Evolutionary conservation across 805 yeast genomes (phyloP).

Genomic region (Millerozyma miso): DNA sequence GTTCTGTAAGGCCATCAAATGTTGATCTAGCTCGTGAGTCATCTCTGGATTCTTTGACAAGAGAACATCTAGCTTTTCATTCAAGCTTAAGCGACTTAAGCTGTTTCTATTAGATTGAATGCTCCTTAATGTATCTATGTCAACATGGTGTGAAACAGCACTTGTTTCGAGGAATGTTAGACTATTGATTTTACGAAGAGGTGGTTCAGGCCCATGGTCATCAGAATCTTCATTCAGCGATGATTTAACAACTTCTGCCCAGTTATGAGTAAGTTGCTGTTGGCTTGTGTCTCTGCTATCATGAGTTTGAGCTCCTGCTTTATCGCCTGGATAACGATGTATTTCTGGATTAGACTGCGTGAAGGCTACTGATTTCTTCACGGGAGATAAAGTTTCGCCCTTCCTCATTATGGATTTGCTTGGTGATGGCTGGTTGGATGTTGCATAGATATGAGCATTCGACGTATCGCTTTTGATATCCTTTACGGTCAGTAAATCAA

Average conservation of each 20-base stretch:
- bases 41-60: slow-evolving; percentile 18
- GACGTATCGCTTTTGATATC: slow-evolving; percentile 6
- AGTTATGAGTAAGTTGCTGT: slow-evolving; percentile 12
- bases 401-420: slow-evolving; percentile 37
- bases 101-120: slow-evolving; percentile 20
- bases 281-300: not conserved
- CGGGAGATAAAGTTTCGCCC: slow-evolving; percentile 21
- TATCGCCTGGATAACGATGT: slow-evolving; percentile 21
- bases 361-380: slow-evolving; percentile 39
- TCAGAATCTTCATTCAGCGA: slow-evolving; percentile 14
- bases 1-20: slow-evolving; percentile 26
- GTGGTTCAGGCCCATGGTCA: slow-evolving; percentile 27
- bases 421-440: slow-evolving; percentile 21
- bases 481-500: slow-evolving; percentile 6
- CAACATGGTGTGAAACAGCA: slow-evolving; percentile 14
- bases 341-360: slow-evolving; percentile 25
- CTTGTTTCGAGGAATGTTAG: slow-evolving; percentile 7
- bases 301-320: not conserved
- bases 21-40: slow-evolving; percentile 24
- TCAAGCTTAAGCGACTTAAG: slow-evolving; percentile 31
- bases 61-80: slow-evolving; percentile 43
- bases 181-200: slow-evolving; percentile 16
- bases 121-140: slow-evolving; percentile 11
- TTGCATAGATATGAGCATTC: slow-evolving; percentile 2
- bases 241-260: slow-evolving; percentile 14